Conservation (phyloP, 495 filamentous ascomycete genomes). For the Aspergillus diversus region DNA sequence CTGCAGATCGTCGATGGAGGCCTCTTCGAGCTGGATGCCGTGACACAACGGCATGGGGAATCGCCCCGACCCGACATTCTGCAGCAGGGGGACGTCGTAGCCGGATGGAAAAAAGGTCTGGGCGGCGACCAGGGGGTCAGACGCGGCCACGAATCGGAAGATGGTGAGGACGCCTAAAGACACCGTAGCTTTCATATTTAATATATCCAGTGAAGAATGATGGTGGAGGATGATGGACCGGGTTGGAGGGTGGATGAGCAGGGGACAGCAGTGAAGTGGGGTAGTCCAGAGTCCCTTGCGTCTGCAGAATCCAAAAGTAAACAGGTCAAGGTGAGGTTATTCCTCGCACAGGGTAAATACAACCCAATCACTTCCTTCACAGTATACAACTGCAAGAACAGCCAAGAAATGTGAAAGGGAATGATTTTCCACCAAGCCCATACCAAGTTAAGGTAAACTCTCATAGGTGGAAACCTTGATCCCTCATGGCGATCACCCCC, state of each 20-base stretch:
- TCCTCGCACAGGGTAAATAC: no score
- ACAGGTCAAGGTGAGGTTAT: not conserved
- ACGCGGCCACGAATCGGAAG: not conserved
- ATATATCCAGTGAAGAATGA: no score
- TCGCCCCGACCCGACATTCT: slow-evolving; percentile 34
- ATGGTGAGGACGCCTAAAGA: not conserved
- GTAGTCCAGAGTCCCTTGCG: no score
- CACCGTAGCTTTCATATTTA: not conserved
- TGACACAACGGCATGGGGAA: slow-evolving; percentile 67
- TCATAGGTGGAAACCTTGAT: slow-evolving; percentile 10
- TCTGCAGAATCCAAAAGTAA: not conserved
- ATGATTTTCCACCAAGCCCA: no score
- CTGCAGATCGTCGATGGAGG: slow-evolving; percentile 61
- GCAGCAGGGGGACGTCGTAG: slow-evolving; percentile 47
- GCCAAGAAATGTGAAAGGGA: no score
- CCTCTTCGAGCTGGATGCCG: slow-evolving; percentile 65
- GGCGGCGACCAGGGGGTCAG: slow-evolving; percentile 27
- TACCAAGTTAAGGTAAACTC: no score
- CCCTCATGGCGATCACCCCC: slow-evolving; percentile 6
- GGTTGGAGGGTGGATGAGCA: not conserved
- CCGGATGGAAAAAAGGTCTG: slow-evolving; percentile 38
- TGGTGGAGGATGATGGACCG: not conserved
- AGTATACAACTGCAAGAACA: no score
- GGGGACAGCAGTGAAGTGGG: not conserved
- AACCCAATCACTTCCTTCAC: no score